Evolutionary conservation across 2,329 filamentous ascomycete species (phyloP).

Genomic region (Akanthomyces muscarius): DNA sequence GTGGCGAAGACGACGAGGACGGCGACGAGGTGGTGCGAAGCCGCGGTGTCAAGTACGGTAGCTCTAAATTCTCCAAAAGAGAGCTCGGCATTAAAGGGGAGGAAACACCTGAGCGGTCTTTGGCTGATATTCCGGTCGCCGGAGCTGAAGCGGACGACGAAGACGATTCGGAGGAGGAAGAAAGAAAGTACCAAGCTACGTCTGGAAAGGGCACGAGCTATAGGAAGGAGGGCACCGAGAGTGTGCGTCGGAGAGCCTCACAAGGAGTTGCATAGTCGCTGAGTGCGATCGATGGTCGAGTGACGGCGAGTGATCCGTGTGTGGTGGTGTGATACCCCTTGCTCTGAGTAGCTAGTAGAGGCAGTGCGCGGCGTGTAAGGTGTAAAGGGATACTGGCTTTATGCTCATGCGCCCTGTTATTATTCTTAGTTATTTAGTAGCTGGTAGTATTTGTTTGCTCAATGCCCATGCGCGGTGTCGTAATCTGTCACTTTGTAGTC

Average conservation of each 20-base stretch:
- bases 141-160: conserved; percentile 47
- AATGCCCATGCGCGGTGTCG: too few relatives aligned
- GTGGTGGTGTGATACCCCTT: conserved; percentile 11
- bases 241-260: conserved; percentile 3
- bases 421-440: too few relatives aligned
- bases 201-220: conserved; percentile 12
- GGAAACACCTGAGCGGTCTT: conserved; percentile 23
- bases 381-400: background rate
- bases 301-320: background rate
- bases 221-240: conserved; percentile 9
- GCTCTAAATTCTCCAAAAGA: conserved; percentile 35
- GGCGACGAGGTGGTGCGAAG: conserved; percentile 36
- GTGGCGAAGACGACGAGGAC: conserved; percentile 34
- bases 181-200: background rate
- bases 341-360: background rate
- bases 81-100: conserved; percentile 26
- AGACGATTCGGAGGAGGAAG: conserved; percentile 25
- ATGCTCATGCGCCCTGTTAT: too few relatives aligned
- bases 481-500: too few relatives aligned
- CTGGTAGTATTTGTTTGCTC: too few relatives aligned
- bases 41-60: conserved; percentile 29
- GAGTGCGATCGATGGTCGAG: background rate
- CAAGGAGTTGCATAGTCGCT: background rate
- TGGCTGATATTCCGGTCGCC: conserved; percentile 33
- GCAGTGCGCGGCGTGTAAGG: background rate